These are phyloP conservation scores for Cladophialophora psammophila DNA, from an alignment of 2,329 filamentous ascomycete genomes.

Conservation along the genomic window DNA sequence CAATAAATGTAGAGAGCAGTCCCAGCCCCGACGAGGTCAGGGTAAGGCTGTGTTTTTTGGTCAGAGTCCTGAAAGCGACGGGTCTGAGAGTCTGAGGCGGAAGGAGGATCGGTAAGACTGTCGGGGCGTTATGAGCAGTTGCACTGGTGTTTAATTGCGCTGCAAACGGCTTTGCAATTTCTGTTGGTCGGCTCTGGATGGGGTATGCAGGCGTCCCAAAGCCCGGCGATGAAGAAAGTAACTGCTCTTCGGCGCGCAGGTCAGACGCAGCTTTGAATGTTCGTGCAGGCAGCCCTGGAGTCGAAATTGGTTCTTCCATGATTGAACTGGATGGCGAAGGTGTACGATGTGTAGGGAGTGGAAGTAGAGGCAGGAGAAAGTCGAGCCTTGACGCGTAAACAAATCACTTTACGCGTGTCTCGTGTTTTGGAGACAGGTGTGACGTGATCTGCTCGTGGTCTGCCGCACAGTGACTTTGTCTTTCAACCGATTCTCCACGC, in stretches of 20 bases:
- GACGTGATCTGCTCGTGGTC: background rate
- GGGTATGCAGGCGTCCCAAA: conserved; percentile 88
- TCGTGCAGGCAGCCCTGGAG: conserved; percentile 34
- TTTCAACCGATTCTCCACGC: conserved; percentile 1
- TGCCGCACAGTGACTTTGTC: background rate
- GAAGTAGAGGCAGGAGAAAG: conserved; percentile 1
- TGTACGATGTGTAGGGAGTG: background rate
- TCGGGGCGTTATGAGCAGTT: conserved; percentile 61
- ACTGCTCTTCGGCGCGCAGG: conserved; percentile 58
- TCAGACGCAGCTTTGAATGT: conserved; percentile 39
- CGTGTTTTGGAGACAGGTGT: conserved; percentile 23
- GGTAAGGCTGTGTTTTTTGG: conserved; percentile 95
- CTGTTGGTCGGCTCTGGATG: conserved; percentile 57
- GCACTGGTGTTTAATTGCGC: conserved; percentile 45
- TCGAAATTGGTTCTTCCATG: conserved; percentile 42
- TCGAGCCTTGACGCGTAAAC: conserved; percentile 27
- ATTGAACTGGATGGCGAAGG: background rate
- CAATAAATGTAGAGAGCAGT: conserved; percentile 86
- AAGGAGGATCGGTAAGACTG: conserved; percentile 86
- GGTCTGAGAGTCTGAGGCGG: conserved; percentile 86
- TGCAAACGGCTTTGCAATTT: conserved; percentile 40
- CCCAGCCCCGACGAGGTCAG: conserved; percentile 86
- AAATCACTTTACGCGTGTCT: conserved; percentile 20
- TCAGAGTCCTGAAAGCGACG: conserved; percentile 92
- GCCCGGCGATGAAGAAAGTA: conserved; percentile 87